These are phyloP conservation scores for Epichloe brachyelytri DNA, from an alignment of 2,329 filamentous ascomycete genomes.

Conservation along the genomic window DNA sequence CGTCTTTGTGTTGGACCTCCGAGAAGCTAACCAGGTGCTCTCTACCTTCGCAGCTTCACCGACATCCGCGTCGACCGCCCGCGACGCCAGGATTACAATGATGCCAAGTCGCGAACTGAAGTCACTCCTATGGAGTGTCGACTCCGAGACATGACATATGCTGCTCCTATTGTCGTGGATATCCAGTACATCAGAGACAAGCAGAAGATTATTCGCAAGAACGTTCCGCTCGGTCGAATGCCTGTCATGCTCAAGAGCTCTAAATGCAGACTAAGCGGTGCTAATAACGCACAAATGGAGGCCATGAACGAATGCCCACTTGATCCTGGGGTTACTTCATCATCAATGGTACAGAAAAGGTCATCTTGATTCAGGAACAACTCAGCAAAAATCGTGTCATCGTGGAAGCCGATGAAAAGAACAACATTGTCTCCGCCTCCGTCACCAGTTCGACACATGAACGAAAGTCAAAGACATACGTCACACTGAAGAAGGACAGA, in stretches of 20 bases:
- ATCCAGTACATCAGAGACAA: conserved; percentile 80
- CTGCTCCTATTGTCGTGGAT: conserved; percentile 85
- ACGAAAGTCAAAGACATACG: conserved; percentile 94
- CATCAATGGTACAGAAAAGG: conserved; percentile 94
- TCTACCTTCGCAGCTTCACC: conserved; percentile 42
- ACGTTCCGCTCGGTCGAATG: conserved; percentile 75
- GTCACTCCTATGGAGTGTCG: conserved; percentile 95
- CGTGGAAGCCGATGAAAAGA: conserved; percentile 85
- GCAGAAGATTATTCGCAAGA: conserved; percentile 58
- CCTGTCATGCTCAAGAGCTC: conserved; percentile 96
- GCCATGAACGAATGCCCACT: conserved; percentile 88
- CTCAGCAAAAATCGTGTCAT: conserved; percentile 98
- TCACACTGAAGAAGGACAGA: conserved; percentile 84
- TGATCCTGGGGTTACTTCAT: conserved; percentile 98
- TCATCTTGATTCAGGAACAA: conserved; percentile 96
- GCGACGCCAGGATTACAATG: conserved; percentile 63
- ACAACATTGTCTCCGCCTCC: conserved; percentile 85
- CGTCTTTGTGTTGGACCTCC: background rate
- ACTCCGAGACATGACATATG: conserved; percentile 94
- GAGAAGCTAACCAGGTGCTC: background rate
- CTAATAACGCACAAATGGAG: conserved; percentile 80
- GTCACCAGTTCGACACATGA: conserved; percentile 97
- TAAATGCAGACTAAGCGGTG: conserved; percentile 75
- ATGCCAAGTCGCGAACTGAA: conserved; percentile 54
- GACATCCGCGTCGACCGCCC: conserved; percentile 81